A percentile compares a stretch with the other conserved stretches of the same genome.
These are phyloP conservation scores for Xylaria sp. DNA, from an alignment of 2,329 filamentous ascomycete species.

Conservation along the genomic window DNA sequence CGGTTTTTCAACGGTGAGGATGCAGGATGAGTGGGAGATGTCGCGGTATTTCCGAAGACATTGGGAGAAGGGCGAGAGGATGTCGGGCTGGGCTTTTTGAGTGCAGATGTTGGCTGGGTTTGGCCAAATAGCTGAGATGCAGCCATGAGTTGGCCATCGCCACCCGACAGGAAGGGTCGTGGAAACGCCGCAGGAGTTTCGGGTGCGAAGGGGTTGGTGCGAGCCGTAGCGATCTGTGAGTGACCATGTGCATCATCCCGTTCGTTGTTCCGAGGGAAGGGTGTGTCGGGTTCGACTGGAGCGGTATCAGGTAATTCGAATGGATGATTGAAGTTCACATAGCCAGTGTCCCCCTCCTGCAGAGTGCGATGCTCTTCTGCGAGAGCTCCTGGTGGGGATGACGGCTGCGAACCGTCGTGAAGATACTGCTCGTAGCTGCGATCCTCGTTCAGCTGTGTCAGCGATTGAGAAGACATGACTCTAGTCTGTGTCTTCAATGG, in stretches of 20 bases:
- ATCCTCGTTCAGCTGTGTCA: constrained; percentile 67
- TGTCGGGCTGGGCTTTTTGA: constrained; percentile 64
- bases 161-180: constrained; percentile 31
- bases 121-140: constrained; percentile 66
- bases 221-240: constrained; percentile 53
- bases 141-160: constrained; percentile 50
- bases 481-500: constrained; percentile 48
- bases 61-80: constrained; percentile 68
- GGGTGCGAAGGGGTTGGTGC: constrained; percentile 47
- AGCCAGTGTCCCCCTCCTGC: constrained; percentile 62
- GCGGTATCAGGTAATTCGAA: constrained; percentile 44
- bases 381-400: constrained; percentile 44
- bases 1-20: constrained; percentile 64
- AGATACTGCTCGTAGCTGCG: constrained; percentile 64
- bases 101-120: constrained; percentile 65
- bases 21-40: constrained; percentile 58
- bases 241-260: constrained; percentile 25
- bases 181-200: constrained; percentile 62
- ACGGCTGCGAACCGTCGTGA: constrained; percentile 43
- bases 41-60: constrained; percentile 55
- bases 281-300: constrained; percentile 38
- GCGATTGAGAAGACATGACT: constrained; percentile 61
- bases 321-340: constrained; percentile 54
- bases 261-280: constrained; percentile 40
- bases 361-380: constrained; percentile 51